Evolutionary conservation across 768 basidiomycete genomes (phyloP), one percentile per base, ranked within the genome.

Genomic region (Rossbeevera mucosa): DNA sequence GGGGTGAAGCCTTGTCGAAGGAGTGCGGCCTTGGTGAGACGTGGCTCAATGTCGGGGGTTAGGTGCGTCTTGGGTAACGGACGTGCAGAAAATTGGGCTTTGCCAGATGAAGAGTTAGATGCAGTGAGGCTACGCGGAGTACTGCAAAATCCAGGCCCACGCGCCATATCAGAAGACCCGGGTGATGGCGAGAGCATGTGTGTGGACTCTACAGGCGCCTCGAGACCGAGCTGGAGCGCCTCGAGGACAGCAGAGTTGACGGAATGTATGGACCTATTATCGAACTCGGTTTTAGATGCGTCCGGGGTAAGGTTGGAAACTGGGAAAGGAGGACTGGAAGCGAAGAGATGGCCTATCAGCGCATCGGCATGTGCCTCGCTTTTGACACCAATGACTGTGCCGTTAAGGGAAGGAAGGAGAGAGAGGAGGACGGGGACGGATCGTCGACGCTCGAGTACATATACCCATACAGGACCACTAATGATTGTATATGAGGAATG

Each of bases 381-480:
- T 4, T 81, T 73, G 12, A 88, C 84, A 40, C 86, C 88, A 76
- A 91, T 86, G 48, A 93, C 62, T 0, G 75, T 86, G 64, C 83
- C 73, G 47, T 57, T 46, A 36, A 70, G 54, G 22, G 67, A 64
- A 50, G 88, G 86, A 79, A 91, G 88, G 60, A 92, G 80, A 0
- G 85, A 82, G 43, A 80, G 74, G 78, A 86, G 85, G 48, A 90
- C 87, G 68, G 90, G 83, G 44, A 93, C 85, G 6, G 91, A 86
- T 33, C 86, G 81, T 47, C 86, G 76, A 31, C 90, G 81, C 65
- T 91, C 91, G 55, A 93, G 84, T 33, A 93, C 86, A 67, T 91
- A 93, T 20, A 93, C 88, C 87, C 91, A 91, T n/a, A 91, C 87
- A 18, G 90, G 86, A 52, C 88, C 88, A 56, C 89, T 91, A 55